Evolutionary conservation across 2,329 filamentous ascomycete genomes (phyloP).

Genomic region (Aspergillus ruber): DNA sequence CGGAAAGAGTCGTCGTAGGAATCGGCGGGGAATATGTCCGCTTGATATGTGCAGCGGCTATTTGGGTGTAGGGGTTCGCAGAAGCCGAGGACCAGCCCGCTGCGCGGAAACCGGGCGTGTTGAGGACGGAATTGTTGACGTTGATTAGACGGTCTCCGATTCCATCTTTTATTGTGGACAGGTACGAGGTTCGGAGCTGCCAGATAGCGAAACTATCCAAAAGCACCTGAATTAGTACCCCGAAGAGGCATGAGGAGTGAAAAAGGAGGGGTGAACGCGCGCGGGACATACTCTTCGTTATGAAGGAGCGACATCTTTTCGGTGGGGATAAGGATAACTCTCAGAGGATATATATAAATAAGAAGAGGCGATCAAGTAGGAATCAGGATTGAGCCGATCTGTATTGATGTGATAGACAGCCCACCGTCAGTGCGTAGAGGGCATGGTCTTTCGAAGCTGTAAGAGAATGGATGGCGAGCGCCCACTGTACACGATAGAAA

Average conservation of each 20-base stretch:
- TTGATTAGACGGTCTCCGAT: slow-evolving; percentile 61
- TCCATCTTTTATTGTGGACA: slow-evolving; percentile 58
- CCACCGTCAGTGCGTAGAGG: not conserved
- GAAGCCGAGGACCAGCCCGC: slow-evolving; percentile 51
- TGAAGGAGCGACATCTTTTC: slow-evolving; percentile 35
- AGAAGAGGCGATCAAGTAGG: not conserved
- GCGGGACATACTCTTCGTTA: slow-evolving; percentile 44
- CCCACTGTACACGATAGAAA: not conserved
- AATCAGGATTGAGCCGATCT: not conserved
- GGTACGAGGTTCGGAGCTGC: slow-evolving; percentile 59
- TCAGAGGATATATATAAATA: not conserved
- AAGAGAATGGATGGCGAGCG: not conserved
- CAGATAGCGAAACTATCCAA: slow-evolving; percentile 55
- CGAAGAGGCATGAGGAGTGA: slow-evolving; percentile 1
- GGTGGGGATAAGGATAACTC: slow-evolving; percentile 2
- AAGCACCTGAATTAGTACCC: slow-evolving; percentile 6
- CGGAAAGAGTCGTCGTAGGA: slow-evolving; percentile 51
- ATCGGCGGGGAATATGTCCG: slow-evolving; percentile 62
- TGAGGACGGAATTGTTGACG: slow-evolving; percentile 56
- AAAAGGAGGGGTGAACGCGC: not conserved
- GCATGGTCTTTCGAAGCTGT: not conserved
- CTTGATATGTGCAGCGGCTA: slow-evolving; percentile 50
- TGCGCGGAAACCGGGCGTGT: slow-evolving; percentile 58
- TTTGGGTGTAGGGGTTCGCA: slow-evolving; percentile 27
- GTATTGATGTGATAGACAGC: not conserved